Percentiles rank a stretch among this genome's conserved stretches.
Evolutionary conservation across 2,329 filamentous ascomycete genomes (phyloP).

Genomic region (Exophiala viscosa): DNA sequence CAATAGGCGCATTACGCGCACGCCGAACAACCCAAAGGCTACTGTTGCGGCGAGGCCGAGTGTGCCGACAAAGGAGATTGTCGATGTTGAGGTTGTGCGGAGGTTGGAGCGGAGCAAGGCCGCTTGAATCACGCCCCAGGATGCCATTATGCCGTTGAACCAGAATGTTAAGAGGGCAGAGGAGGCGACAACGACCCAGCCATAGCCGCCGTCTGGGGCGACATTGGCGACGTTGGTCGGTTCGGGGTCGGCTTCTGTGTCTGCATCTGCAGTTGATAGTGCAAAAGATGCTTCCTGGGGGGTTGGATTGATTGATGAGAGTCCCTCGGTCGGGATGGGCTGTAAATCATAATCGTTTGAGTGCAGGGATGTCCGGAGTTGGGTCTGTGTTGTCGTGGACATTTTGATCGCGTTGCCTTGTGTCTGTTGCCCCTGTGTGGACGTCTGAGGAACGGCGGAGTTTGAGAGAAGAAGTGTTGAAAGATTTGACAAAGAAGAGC

Average conservation of each 20-base stretch:
- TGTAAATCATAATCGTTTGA: neutral
- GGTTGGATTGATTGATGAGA: no score
- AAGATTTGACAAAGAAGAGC: neutral
- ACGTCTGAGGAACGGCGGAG: no score
- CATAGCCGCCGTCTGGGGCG: constrained; percentile 55
- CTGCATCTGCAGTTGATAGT: neutral
- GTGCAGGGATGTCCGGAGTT: neutral
- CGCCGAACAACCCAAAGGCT: constrained; percentile 51
- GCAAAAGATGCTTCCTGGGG: neutral
- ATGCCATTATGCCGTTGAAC: constrained; percentile 55
- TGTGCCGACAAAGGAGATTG: constrained; percentile 58
- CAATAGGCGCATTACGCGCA: constrained; percentile 48
- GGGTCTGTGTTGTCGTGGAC: neutral
- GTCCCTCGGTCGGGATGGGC: no score
- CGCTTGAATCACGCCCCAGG: constrained; percentile 60
- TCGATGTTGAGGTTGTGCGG: constrained; percentile 46
- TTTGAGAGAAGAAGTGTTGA: neutral
- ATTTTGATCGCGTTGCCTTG: neutral
- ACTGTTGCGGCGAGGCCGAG: constrained; percentile 51
- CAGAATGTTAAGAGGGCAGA: constrained; percentile 55
- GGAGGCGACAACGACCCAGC: constrained; percentile 53
- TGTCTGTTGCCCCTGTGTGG: no score
- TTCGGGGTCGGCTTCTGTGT: neutral
- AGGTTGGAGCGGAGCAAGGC: constrained; percentile 48
- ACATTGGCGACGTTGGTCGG: constrained; percentile 29